These are phyloP conservation scores for Diospyros kaki DNA, from an alignment of 148 eudicot genomes.

Conservation along the genomic window DNA sequence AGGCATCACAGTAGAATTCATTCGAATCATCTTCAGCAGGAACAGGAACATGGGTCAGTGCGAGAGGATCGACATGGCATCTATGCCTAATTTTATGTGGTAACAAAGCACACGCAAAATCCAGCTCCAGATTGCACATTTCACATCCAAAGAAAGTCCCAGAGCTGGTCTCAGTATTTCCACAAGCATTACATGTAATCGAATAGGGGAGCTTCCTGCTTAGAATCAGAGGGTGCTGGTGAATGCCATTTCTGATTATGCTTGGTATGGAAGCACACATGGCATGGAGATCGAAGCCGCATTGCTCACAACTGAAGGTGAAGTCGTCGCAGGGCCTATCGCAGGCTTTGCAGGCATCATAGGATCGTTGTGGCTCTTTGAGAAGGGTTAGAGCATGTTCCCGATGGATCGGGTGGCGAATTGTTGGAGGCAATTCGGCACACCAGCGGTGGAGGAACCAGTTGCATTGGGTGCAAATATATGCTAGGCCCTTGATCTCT, in stretches of 20 bases:
- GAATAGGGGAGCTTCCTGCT: neutral
- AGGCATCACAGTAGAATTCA: conserved; percentile 14
- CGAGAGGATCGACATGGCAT: conserved; percentile 5
- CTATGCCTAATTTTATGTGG: neutral
- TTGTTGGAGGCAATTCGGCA: neutral
- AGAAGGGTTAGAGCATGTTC: conserved; percentile 1
- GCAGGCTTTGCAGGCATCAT: conserved; percentile 1
- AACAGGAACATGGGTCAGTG: neutral
- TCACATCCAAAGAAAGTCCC: neutral
- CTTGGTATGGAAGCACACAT: conserved; percentile 14
- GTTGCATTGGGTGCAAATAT: conserved; percentile 3
- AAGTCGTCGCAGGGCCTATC: neutral
- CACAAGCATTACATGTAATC: neutral
- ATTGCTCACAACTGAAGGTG: neutral
- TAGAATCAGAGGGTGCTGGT: conserved; percentile 3
- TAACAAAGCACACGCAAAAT: conserved; percentile 9
- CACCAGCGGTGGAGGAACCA: conserved; percentile 9
- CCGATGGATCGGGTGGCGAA: conserved; percentile 6
- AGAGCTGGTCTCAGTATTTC: neutral
- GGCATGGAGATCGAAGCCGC: neutral
- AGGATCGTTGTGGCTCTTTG: no score
- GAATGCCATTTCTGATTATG: conserved; percentile 4
- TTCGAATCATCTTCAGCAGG: neutral
- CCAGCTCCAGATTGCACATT: conserved; percentile 4
- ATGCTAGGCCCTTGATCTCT: neutral